Evolutionary conservation across 2,329 filamentous ascomycete species (phyloP), one percentile per base, ranked within the genome.

Genomic region (Colletotrichum karsti): DNA sequence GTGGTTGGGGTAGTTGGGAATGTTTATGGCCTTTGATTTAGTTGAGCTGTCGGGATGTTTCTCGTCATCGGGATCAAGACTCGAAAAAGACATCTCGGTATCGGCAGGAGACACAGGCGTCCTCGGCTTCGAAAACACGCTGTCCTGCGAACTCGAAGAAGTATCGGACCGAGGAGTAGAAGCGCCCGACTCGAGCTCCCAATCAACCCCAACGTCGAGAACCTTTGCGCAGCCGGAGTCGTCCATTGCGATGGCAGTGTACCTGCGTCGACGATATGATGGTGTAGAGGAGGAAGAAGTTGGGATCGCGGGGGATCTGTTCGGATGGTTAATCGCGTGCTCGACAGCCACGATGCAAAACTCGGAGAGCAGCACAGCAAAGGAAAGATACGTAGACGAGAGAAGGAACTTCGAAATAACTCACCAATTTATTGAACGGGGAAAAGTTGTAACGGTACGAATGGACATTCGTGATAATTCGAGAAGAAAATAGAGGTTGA

Each of bases 1-100:
- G 4, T 67, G n/a, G 2, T 63, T 63, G 0, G 57, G n/a, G 0
- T 42, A n/a, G 1, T 12, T 62, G 0, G 57, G 63, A 12, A 26
- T 50, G 4, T 20, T 30, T 0, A 10, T 4, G 20, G 62, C 4
- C 1, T 7, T 3, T 2, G 28, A 0, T 7, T 20, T 7, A 1
- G 3, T 28, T 8, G 5, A 20, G 1, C 5, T 2, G 0, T 7
- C 0, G 28, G 10, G 6, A 1, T 37, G 12, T 6, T 67, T 28
- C 2, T 1, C 1, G 3, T 4, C 53, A 9, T 28, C 4, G 1
- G n/a, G 0, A 0, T 10, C 4, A 0, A 20, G 2, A 4, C 7
- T 22, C 0, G 30, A 39, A 1, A 18, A 41, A 0, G 64, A 64
- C 6, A 58, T 3, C 15, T 58, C 46, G 0, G 65, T 65, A 0